These are phyloP conservation scores for Scutellaria minor DNA, from an alignment of 257 asterid genomes.

Conservation along the genomic window DNA sequence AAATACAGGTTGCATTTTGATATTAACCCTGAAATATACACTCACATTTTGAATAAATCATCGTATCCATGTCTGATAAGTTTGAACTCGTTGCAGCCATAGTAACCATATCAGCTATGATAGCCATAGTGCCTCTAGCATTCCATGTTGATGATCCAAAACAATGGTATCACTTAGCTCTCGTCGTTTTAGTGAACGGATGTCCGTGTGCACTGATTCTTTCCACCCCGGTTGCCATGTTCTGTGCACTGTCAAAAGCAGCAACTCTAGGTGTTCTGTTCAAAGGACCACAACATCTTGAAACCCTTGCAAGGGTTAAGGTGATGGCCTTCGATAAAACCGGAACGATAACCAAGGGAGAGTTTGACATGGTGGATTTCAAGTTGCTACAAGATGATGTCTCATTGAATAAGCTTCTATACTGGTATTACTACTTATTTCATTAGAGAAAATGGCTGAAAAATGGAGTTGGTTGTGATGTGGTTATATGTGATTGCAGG, in stretches of 20 bases:
- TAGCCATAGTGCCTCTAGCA: not conserved
- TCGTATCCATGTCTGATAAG: too few species aligned
- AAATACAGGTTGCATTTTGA: too few species aligned
- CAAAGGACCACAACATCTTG: slow-evolving; percentile 16
- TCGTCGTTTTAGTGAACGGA: slow-evolving; percentile 12
- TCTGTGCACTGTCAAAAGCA: slow-evolving; percentile 13
- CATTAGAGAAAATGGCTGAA: not conserved
- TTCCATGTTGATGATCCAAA: not conserved
- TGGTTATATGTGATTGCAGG: not conserved
- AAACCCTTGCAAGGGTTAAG: not conserved
- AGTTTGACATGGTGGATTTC: slow-evolving; percentile 3
- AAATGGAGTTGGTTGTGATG: not conserved
- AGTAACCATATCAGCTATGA: slow-evolving; percentile 1
- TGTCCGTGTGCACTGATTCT: slow-evolving; percentile 7
- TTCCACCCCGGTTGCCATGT: slow-evolving; percentile 9
- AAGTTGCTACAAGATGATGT: not conserved
- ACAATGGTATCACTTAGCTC: slow-evolving; percentile 19
- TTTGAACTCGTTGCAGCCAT: not conserved
- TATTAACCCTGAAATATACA: too few species aligned
- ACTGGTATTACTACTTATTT: not conserved
- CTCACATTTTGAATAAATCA: too few species aligned
- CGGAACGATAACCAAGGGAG: slow-evolving; percentile 13
- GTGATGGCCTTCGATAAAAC: slow-evolving; percentile 1
- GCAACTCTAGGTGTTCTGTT: slow-evolving; percentile 5
- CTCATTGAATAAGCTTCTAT: not conserved